Percentiles rank a stretch among this genome's conserved stretches.
These are phyloP conservation scores for Zygoascus flipseniorum DNA, from an alignment of 805 yeast genomes.

Conservation along the genomic window DNA sequence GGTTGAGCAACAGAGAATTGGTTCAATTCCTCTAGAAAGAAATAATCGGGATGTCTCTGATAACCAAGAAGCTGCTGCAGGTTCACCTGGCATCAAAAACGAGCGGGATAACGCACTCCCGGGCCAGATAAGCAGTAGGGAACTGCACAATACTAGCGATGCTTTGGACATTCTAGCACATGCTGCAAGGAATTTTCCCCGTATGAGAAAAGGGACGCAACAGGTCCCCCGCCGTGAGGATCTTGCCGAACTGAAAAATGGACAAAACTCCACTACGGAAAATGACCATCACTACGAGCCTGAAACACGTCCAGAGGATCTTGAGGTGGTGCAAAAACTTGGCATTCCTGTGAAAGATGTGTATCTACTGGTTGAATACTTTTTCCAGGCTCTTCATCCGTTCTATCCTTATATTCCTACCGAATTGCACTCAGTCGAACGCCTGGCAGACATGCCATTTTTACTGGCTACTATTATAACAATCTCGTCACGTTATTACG, in stretches of 20 bases:
- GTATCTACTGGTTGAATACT: constrained; percentile 29
- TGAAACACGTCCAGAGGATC: constrained; percentile 35
- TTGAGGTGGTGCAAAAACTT: constrained; percentile 51
- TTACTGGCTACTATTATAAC: constrained; percentile 74
- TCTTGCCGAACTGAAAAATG: neutral
- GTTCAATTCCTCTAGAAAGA: neutral
- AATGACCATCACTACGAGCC: constrained; percentile 1
- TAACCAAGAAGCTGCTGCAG: neutral
- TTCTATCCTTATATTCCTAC: constrained; percentile 81
- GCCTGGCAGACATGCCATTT: constrained; percentile 70
- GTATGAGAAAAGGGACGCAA: constrained; percentile 11
- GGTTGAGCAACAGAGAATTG: constrained; percentile 28
- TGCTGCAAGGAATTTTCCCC: constrained; percentile 30
- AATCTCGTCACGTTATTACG: constrained; percentile 67
- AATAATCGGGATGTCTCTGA: neutral
- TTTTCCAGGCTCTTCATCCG: constrained; percentile 76
- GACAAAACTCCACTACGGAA: neutral
- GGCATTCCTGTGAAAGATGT: constrained; percentile 46
- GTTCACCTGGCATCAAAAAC: neutral
- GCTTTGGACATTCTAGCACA: constrained; percentile 32
- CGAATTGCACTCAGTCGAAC: constrained; percentile 57
- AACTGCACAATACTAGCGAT: constrained; percentile 31
- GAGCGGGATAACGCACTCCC: neutral
- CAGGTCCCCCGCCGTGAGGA: neutral
- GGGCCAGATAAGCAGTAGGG: constrained; percentile 7